These are phyloP conservation scores for Mycena olivaceomarginata DNA, from an alignment of 768 basidiomycete species.

Conservation along the genomic window DNA sequence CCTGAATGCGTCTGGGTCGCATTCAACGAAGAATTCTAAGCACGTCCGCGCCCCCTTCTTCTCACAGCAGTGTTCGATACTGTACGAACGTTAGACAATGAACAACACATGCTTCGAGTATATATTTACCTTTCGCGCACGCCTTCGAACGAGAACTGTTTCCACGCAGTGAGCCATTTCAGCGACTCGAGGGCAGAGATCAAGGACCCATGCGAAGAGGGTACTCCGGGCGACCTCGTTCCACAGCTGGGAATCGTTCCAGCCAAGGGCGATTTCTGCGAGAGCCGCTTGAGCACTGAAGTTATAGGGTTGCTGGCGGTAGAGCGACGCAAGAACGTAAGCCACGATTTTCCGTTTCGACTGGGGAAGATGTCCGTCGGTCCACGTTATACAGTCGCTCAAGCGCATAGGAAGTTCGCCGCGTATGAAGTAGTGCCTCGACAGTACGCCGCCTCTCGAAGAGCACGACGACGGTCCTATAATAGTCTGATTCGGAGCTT, in stretches of 20 bases:
- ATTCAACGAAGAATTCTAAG: conserved; percentile 38
- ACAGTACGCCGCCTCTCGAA: conserved; percentile 40
- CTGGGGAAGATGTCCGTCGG: conserved; percentile 29
- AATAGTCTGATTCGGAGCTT: conserved; percentile 34
- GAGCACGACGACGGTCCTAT: conserved; percentile 38
- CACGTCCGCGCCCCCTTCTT: conserved; percentile 40
- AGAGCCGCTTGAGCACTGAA: conserved; percentile 36
- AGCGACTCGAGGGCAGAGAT: conserved; percentile 25
- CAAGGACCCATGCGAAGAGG: conserved; percentile 37
- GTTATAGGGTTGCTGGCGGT: conserved; percentile 44
- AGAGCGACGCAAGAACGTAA: conserved; percentile 41
- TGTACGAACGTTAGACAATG: not conserved
- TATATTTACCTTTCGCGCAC: conserved; percentile 33
- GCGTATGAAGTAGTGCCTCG: conserved; percentile 41
- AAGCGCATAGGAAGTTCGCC: conserved; percentile 38
- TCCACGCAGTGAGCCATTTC: conserved; percentile 42
- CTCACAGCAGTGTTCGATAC: conserved; percentile 35
- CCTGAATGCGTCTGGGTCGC: conserved; percentile 30
- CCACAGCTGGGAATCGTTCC: conserved; percentile 42
- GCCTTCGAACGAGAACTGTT: conserved; percentile 33
- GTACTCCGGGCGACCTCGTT: conserved; percentile 39
- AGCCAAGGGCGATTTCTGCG: conserved; percentile 43
- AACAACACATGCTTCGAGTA: not conserved
- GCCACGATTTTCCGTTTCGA: conserved; percentile 41
- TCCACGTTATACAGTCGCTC: conserved; percentile 39